Evolutionary conservation across 257 asterid genomes (phyloP).

Genomic region (Solanum microdontum): DNA sequence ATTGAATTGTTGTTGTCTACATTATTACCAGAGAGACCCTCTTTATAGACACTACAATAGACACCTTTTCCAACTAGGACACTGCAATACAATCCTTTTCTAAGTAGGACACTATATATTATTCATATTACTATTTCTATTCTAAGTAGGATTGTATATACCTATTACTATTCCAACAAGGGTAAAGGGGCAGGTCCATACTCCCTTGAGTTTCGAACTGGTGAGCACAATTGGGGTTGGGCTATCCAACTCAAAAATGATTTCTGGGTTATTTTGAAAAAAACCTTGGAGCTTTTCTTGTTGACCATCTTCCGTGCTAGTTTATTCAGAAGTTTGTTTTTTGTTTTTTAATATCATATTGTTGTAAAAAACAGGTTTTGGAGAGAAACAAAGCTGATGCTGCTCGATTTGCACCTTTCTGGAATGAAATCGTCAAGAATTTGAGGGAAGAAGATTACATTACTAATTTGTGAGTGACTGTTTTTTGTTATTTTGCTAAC

Average conservation of each 20-base stretch:
- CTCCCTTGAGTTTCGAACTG: neutral
- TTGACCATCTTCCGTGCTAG: neutral
- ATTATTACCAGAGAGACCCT: too few species aligned
- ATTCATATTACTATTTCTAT: too few species aligned
- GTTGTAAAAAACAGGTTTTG: constrained; percentile 35
- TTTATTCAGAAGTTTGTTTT: neutral
- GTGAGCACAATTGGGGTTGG: neutral
- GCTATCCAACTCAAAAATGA: neutral
- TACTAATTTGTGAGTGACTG: constrained; percentile 53
- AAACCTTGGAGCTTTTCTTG: neutral
- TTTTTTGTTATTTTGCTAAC: constrained; percentile 4
- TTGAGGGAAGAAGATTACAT: constrained; percentile 92
- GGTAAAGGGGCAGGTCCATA: neutral
- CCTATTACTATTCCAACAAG: too few species aligned
- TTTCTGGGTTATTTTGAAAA: neutral
- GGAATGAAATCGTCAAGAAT: constrained; percentile 87
- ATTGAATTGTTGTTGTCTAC: too few species aligned
- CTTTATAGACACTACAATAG: too few species aligned
- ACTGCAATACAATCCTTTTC: too few species aligned
- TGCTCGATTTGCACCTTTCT: constrained; percentile 86
- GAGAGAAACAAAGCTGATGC: constrained; percentile 62
- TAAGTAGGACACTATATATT: too few species aligned
- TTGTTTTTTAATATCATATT: constrained; percentile 6
- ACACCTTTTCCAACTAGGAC: too few species aligned
- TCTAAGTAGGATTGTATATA: too few species aligned